A percentile compares a stretch with the other conserved stretches of the same genome.
Conservation (phyloP, 805 yeast species). For the Saturnispora galanensis region DNA sequence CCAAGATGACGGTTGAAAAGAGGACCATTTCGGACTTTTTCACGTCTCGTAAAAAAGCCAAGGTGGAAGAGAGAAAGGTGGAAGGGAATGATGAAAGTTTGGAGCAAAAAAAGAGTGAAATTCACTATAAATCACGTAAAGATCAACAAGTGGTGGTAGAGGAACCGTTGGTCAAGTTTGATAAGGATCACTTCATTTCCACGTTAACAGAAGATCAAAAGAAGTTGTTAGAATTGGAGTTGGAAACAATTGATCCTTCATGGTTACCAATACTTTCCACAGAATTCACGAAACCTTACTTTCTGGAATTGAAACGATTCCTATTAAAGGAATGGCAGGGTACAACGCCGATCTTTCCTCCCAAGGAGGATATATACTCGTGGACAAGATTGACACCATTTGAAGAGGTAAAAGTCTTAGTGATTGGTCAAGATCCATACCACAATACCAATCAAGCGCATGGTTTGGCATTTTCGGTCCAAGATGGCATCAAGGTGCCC, state of each 20-base stretch:
- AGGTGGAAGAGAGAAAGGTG: neutral
- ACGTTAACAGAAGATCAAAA: slow-evolving; percentile 38
- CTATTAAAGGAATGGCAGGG: slow-evolving; percentile 35
- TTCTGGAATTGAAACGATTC: slow-evolving; percentile 60
- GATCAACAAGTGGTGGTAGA: neutral
- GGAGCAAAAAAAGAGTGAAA: neutral
- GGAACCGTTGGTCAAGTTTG: slow-evolving; percentile 23
- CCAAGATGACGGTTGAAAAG: neutral
- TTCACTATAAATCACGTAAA: neutral
- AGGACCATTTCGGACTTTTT: neutral
- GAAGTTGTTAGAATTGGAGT: slow-evolving; percentile 53
- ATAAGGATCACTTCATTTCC: slow-evolving; percentile 43
- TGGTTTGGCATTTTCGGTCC: slow-evolving; percentile 89
- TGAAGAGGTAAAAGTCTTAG: slow-evolving; percentile 58
- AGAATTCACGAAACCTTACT: slow-evolving; percentile 81
- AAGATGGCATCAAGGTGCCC: slow-evolving; percentile 77
- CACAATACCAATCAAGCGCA: slow-evolving; percentile 92
- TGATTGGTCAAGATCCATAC: slow-evolving; percentile 95
- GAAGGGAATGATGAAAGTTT: neutral
- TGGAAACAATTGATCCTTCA: slow-evolving; percentile 55
- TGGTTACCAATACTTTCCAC: slow-evolving; percentile 67
- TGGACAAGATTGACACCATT: slow-evolving; percentile 87
- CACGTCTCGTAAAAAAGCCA: neutral
- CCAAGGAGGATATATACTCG: slow-evolving; percentile 65
- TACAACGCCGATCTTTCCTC: slow-evolving; percentile 61